Conservation (phyloP, 108 stramenopile genomes). For the Cyclostephanos tholiformis region DNA sequence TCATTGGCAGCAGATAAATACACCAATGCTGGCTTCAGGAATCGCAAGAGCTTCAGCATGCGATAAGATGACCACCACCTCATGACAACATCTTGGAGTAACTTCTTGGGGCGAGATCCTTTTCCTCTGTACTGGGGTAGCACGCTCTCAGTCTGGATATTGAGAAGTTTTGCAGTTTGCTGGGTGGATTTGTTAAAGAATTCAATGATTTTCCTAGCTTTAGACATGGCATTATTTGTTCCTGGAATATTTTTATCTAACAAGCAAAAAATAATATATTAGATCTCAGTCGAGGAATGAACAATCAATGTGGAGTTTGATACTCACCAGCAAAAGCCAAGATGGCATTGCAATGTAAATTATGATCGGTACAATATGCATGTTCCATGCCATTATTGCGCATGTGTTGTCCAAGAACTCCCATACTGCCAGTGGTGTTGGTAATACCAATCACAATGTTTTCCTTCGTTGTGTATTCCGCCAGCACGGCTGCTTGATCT, state of each 20-base stretch:
- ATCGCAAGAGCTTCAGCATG: background rate
- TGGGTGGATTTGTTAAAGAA: background rate
- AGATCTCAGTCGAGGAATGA: background rate
- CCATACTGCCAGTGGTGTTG: background rate
- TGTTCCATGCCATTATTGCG: background rate
- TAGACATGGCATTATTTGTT: background rate
- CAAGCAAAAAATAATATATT: background rate
- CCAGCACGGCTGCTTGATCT: background rate
- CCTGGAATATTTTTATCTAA: slow-evolving; percentile 8
- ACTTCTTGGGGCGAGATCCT: too few species aligned
- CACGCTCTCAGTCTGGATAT: background rate
- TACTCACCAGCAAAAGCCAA: background rate
- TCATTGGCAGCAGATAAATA: background rate
- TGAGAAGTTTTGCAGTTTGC: background rate
- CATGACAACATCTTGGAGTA: too few species aligned
- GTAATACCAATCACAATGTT: slow-evolving; percentile 6
- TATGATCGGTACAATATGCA: slow-evolving; percentile 3
- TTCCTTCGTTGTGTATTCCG: background rate
- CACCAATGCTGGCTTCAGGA: background rate
- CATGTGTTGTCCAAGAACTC: background rate
- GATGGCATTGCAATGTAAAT: slow-evolving; percentile 1
- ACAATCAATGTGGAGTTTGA: background rate
- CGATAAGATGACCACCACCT: background rate
- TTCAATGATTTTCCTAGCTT: background rate
- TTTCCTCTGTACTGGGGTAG: background rate